Conservation (phyloP, 2,329 filamentous ascomycete genomes). For the Hypoxylon sp. region DNA sequence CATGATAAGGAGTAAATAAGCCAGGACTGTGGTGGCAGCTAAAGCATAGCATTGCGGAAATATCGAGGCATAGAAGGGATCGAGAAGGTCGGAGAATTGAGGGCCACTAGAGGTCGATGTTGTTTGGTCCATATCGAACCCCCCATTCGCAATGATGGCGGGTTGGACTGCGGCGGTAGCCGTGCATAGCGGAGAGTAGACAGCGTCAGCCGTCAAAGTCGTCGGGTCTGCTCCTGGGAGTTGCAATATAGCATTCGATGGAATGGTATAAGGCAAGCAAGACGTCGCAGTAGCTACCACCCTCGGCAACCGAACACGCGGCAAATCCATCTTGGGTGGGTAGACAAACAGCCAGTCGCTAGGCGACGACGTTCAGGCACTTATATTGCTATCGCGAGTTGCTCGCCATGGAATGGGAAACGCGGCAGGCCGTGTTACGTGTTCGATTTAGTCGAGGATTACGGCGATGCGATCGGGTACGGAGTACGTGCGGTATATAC, state of each 20-base stretch:
- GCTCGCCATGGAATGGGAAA: slow-evolving; percentile 55
- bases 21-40: slow-evolving; percentile 89
- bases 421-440: slow-evolving; percentile 38
- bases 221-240: slow-evolving; percentile 68
- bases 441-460: slow-evolving; percentile 34
- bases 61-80: slow-evolving; percentile 94
- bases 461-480: slow-evolving; percentile 12
- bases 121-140: slow-evolving; percentile 59
- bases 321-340: slow-evolving; percentile 46
- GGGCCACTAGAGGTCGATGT: slow-evolving; percentile 53
- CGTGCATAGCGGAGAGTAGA: slow-evolving; percentile 72
- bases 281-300: slow-evolving; percentile 45
- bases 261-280: slow-evolving; percentile 62
- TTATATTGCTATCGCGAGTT: slow-evolving; percentile 50
- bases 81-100: slow-evolving; percentile 75
- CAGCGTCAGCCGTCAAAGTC: slow-evolving; percentile 70
- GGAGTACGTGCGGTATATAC: slow-evolving; percentile 29
- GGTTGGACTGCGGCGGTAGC: slow-evolving; percentile 56
- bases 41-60: slow-evolving; percentile 95
- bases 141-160: slow-evolving; percentile 60
- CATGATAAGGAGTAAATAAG: slow-evolving; percentile 94
- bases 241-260: slow-evolving; percentile 63
- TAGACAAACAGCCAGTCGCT: slow-evolving; percentile 51
- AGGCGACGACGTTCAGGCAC: slow-evolving; percentile 47
- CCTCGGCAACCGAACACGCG: slow-evolving; percentile 51